Evolutionary conservation across 164 flowering plant species (phyloP).

Genomic region (Litsea cubeba): DNA sequence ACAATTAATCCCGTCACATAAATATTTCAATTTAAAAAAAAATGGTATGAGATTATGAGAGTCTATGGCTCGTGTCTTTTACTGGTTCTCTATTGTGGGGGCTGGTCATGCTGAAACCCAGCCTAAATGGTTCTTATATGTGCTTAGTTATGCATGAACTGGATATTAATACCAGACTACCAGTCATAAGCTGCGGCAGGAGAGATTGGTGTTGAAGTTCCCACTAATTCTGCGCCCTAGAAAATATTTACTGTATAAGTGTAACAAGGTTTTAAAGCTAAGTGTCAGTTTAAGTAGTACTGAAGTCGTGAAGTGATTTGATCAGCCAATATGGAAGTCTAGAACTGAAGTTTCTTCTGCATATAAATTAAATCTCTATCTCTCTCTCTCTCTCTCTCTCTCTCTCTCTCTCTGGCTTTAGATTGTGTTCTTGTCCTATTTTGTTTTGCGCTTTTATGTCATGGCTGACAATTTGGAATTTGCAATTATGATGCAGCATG

Average conservation of each 20-base stretch:
- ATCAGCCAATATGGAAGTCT: neutral
- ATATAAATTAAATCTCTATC: neutral
- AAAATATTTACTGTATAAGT: neutral
- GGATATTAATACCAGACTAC: too few relatives aligned
- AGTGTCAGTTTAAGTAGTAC: neutral
- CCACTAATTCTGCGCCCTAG: neutral
- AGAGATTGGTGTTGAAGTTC: neutral
- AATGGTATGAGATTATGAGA: too few relatives aligned
- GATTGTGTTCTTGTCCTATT: neutral
- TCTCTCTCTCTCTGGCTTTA: too few relatives aligned
- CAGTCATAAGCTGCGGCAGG: too few relatives aligned
- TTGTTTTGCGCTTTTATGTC: constrained; percentile 2
- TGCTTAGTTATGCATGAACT: too few relatives aligned
- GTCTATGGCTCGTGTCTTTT: too few relatives aligned
- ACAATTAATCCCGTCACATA: too few relatives aligned
- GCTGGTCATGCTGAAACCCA: too few relatives aligned
- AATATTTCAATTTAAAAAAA: too few relatives aligned
- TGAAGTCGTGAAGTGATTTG: neutral
- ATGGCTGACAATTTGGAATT: neutral
- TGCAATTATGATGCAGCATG: constrained; percentile 48
- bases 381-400: neutral
- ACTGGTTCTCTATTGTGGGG: too few relatives aligned
- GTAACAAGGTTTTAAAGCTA: neutral
- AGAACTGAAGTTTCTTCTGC: neutral
- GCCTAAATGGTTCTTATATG: too few relatives aligned